These are phyloP conservation scores for Carpinus viminea DNA, from an alignment of 306 rosid genomes.

Conservation along the genomic window DNA sequence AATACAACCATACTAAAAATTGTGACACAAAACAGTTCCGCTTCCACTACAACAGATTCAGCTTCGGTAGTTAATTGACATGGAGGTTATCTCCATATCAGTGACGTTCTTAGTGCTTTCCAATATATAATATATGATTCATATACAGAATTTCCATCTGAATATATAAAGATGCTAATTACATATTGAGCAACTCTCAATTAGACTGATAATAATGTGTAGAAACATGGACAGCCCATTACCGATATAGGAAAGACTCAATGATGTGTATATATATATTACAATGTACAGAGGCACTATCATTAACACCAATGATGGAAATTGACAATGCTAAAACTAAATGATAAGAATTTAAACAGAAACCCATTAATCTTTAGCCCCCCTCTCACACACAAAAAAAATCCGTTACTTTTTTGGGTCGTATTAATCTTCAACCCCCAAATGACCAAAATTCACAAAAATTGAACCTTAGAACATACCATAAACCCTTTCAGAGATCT, in stretches of 20 bases:
- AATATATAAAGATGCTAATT: not conserved
- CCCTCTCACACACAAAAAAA: no score
- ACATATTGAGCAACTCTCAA: not conserved
- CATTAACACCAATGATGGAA: not conserved
- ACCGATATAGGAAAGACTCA: not conserved
- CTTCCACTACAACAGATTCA: not conserved
- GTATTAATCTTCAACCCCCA: conserved; percentile 17
- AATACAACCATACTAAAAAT: no score
- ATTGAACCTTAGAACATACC: conserved; percentile 57
- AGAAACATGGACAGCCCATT: not conserved
- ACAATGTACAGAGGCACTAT: not conserved
- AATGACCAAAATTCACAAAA: conserved; percentile 18
- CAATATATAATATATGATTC: not conserved
- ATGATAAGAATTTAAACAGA: not conserved
- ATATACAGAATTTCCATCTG: not conserved
- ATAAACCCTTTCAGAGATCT: conserved; percentile 93
- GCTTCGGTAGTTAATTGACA: not conserved
- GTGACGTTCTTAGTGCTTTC: not conserved
- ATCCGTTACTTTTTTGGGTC: not conserved
- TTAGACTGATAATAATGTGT: not conserved
- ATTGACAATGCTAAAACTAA: not conserved
- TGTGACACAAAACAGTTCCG: conserved; percentile 2
- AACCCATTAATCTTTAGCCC: not conserved
- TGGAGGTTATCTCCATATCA: not conserved
- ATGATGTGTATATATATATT: not conserved